phyloP scores from a whole-genome alignment of 2,329 filamentous ascomycete genomes.

The Penicillium sp. region DNA sequence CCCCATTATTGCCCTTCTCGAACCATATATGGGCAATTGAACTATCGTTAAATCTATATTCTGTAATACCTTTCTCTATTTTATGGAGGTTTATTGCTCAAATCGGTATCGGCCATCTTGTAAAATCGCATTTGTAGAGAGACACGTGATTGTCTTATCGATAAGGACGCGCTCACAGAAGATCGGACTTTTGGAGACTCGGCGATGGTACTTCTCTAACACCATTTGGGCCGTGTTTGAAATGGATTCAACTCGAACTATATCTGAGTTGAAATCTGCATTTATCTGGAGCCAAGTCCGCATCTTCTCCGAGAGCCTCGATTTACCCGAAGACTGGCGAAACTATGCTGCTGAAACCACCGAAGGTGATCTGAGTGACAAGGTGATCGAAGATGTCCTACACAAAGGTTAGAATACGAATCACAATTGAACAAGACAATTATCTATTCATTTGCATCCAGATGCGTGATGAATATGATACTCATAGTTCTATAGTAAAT shows the following conservation, averaged over 20 bases:
- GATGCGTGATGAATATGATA: neutral
- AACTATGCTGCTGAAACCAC: slow-evolving; percentile 42
- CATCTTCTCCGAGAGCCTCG: slow-evolving; percentile 49
- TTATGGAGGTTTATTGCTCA: neutral
- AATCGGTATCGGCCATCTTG: neutral
- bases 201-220: slow-evolving; percentile 1
- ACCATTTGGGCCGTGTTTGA: neutral
- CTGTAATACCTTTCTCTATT: neutral
- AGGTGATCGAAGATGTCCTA: slow-evolving; percentile 50
- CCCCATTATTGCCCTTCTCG: neutral
- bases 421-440: neutral
- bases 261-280: slow-evolving; percentile 51
- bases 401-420: slow-evolving; percentile 45
- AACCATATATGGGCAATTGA: neutral
- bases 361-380: slow-evolving; percentile 48
- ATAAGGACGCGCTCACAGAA: slow-evolving; percentile 5
- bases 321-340: slow-evolving; percentile 48
- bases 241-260: slow-evolving; percentile 45
- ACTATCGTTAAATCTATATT: neutral
- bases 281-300: slow-evolving; percentile 54
- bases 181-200: slow-evolving; percentile 14
- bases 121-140: neutral
- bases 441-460: too few species aligned
- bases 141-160: slow-evolving; percentile 9
- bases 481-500: slow-evolving; percentile 46